These are phyloP conservation scores for Grifola frondosa DNA, from an alignment of 1,284 basidiomycete species.

Conservation along the genomic window DNA sequence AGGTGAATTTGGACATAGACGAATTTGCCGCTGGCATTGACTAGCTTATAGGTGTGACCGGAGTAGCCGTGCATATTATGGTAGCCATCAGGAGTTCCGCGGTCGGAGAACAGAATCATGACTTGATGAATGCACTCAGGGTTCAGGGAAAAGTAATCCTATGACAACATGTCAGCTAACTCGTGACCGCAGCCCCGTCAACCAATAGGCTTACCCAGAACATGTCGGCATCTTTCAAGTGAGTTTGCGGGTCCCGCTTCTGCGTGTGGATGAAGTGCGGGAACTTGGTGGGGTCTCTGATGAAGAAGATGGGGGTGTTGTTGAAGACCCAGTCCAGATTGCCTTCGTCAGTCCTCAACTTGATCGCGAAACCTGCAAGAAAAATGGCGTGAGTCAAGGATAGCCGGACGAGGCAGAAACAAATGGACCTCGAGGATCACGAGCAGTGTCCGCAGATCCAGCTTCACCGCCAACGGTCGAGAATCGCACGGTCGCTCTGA, in stretches of 20 bases:
- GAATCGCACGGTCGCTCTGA: slow-evolving; percentile 77
- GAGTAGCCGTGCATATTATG: slow-evolving; percentile 88
- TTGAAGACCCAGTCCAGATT: slow-evolving; percentile 92
- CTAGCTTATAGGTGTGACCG: slow-evolving; percentile 90
- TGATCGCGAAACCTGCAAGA: slow-evolving; percentile 73
- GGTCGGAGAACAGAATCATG: slow-evolving; percentile 87
- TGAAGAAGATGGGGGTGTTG: slow-evolving; percentile 90
- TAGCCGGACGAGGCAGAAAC: not conserved
- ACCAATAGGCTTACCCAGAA: slow-evolving; percentile 61
- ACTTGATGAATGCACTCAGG: slow-evolving; percentile 91
- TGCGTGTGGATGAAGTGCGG: slow-evolving; percentile 96
- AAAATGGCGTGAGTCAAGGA: not conserved
- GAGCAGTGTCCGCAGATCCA: slow-evolving; percentile 87
- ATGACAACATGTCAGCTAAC: not conserved
- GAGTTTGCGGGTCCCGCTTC: slow-evolving; percentile 89
- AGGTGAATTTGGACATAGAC: slow-evolving; percentile 84
- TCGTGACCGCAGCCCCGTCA: too few relatives aligned
- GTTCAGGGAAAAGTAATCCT: slow-evolving; percentile 92
- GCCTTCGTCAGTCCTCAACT: slow-evolving; percentile 87
- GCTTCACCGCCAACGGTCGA: slow-evolving; percentile 87
- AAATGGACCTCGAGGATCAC: slow-evolving; percentile 76
- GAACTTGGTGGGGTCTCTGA: slow-evolving; percentile 82
- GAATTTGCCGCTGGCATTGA: slow-evolving; percentile 81
- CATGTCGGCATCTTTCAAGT: slow-evolving; percentile 80
- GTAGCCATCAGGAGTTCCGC: slow-evolving; percentile 86